Evolutionary conservation across 1,284 basidiomycete genomes (phyloP).

Genomic region (Ganoderma meredithae): DNA sequence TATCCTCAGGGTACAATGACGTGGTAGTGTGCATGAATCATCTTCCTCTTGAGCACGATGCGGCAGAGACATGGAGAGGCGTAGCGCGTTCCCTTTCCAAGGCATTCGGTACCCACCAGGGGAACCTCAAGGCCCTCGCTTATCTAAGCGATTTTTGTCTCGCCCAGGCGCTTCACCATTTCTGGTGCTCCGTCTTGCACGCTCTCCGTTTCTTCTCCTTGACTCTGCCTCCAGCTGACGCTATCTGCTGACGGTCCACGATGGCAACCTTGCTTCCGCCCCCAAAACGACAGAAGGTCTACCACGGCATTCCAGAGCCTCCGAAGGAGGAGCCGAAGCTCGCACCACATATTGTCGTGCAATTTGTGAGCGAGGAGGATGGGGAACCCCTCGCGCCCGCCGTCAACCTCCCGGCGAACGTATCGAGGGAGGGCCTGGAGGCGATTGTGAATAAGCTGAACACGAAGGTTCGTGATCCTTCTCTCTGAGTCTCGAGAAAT

Average conservation of each 20-base stretch:
- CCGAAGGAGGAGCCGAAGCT: constrained; percentile 61
- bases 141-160: constrained; percentile 19
- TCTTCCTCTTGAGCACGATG: constrained; percentile 15
- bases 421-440: constrained; percentile 86
- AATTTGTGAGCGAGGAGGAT: constrained; percentile 90
- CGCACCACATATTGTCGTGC: constrained; percentile 81
- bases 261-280: constrained; percentile 89
- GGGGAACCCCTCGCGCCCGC: constrained; percentile 83
- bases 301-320: constrained; percentile 76
- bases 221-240: constrained; percentile 19
- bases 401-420: constrained; percentile 87
- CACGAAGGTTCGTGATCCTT: constrained; percentile 60
- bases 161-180: constrained; percentile 24
- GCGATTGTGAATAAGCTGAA: constrained; percentile 86
- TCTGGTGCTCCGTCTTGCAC: constrained; percentile 29
- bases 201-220: constrained; percentile 13
- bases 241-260: constrained; percentile 56
- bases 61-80: constrained; percentile 14
- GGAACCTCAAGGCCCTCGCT: not conserved
- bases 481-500: constrained; percentile 8
- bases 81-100: constrained; percentile 25
- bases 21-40: constrained; percentile 22
- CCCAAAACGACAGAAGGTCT: constrained; percentile 84
- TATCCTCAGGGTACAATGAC: constrained; percentile 8
- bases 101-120: constrained; percentile 30